A percentile compares a stretch with the other conserved stretches of the same genome.
These are phyloP conservation scores for Ambrosiella beaveri DNA, from an alignment of 2,329 filamentous ascomycete genomes.

Conservation along the genomic window DNA sequence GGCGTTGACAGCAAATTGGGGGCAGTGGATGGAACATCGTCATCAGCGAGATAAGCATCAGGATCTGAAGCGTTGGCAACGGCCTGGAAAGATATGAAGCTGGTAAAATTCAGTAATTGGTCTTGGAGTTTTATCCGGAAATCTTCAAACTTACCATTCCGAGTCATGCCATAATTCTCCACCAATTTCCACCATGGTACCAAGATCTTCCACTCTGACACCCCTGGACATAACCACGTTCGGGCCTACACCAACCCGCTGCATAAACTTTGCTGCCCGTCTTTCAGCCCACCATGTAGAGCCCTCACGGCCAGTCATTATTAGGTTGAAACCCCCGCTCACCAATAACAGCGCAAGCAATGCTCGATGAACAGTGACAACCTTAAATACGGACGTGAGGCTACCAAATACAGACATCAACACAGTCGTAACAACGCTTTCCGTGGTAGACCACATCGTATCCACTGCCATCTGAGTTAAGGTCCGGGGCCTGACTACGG, in stretches of 20 bases:
- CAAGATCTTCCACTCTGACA: constrained; percentile 67
- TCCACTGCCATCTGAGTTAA: constrained; percentile 57
- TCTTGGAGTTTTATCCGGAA: not conserved
- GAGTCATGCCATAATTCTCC: constrained; percentile 5
- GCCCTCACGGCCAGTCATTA: constrained; percentile 56
- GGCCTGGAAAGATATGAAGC: constrained; percentile 44
- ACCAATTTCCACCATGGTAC: constrained; percentile 36
- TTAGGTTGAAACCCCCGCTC: constrained; percentile 55
- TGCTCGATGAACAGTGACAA: constrained; percentile 55
- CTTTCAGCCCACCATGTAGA: constrained; percentile 76
- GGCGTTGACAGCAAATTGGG: constrained; percentile 31
- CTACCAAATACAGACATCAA: constrained; percentile 60
- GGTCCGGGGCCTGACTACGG: constrained; percentile 41
- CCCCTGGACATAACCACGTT: constrained; percentile 69
- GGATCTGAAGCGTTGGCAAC: constrained; percentile 41
- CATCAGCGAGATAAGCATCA: constrained; percentile 37
- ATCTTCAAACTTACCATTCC: constrained; percentile 6
- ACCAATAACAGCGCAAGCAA: constrained; percentile 58
- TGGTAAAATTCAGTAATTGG: constrained; percentile 16
- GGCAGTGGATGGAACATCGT: constrained; percentile 26
- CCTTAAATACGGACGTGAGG: constrained; percentile 46
- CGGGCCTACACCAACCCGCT: constrained; percentile 59
- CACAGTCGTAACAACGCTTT: constrained; percentile 57
- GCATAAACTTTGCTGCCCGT: constrained; percentile 66
- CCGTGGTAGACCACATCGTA: constrained; percentile 51